Evolutionary conservation across 163 green algal species (phyloP), one percentile per base, ranked within the genome.

Genomic region (Chlorella variabilis): DNA sequence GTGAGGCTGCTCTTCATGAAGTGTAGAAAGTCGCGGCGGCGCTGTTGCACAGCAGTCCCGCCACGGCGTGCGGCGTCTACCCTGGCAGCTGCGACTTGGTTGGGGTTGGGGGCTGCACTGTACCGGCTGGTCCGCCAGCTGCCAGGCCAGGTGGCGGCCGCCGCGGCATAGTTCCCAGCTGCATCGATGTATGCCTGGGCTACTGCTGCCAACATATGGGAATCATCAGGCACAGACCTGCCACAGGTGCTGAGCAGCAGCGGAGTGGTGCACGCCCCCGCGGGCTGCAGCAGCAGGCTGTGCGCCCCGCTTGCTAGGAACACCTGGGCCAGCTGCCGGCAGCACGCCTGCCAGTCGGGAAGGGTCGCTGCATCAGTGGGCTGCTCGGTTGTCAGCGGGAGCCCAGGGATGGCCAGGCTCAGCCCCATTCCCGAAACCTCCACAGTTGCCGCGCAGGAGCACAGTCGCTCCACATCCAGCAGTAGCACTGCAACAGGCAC

Each of bases 281-380:
- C 59, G 15, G 59, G 59, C 59, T 67, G 59, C 59, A 67, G 59
- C 59, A 67, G 27, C 59, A 67, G 59, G 18, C 59, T 36, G 9
- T 13, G 6, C 6, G 27, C 6, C 8, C 59, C 59, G 59, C 59
- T 67, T 4, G 8, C n/a, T 13, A 67, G 59, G 29, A 67, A 67
- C 6, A 18, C 8, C 20, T 38, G 7, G 9, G 59, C 59, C 59
- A 67, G n/a, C 6, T 11, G 4, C 8, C 13, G 27, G n/a, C 59
- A 67, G 59, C n/a, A 67, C 4, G 59, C 59, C 59, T 67, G 59
- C 59, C 20, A 8, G 15, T 31, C 54, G 15, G 13, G 20, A 8
- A n/a, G 54, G 4, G 25, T 62, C 9, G 54, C 18, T 25, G 4
- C 23, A 4, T 25, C 5, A 25, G 13, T 15, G 25, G 54, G 20